Conservation (phyloP, 192 early-diverging fungal species). For the Coemansia sp. region DNA sequence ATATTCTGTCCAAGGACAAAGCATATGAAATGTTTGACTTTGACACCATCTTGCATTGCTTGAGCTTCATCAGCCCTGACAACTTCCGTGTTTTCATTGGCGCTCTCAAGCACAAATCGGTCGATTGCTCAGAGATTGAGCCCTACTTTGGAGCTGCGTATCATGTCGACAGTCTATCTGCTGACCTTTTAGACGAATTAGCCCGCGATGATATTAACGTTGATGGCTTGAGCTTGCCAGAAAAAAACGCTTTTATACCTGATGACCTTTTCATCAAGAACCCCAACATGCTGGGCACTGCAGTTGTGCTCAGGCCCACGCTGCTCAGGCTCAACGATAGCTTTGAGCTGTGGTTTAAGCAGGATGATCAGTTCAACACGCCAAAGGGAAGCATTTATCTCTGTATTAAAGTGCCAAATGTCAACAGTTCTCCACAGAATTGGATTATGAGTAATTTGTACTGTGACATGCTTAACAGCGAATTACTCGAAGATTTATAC, state of each 20-base stretch:
- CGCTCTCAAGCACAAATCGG: slow-evolving; percentile 25
- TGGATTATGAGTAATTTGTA: neutral
- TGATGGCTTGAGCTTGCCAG: slow-evolving; percentile 11
- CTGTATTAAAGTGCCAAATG: neutral
- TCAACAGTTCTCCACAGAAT: neutral
- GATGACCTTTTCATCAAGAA: slow-evolving; percentile 29
- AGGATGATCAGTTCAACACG: slow-evolving; percentile 84
- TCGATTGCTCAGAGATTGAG: slow-evolving; percentile 56
- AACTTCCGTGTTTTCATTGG: slow-evolving; percentile 59
- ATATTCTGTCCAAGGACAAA: slow-evolving; percentile 65
- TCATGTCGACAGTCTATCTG: slow-evolving; percentile 33
- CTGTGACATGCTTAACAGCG: slow-evolving; percentile 77
- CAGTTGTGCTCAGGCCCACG: slow-evolving; percentile 10
- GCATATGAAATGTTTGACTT: slow-evolving; percentile 66
- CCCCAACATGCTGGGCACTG: neutral
- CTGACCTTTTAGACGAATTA: neutral
- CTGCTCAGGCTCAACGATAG: slow-evolving; percentile 15
- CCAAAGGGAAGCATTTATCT: slow-evolving; percentile 68
- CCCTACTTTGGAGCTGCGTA: slow-evolving; percentile 82
- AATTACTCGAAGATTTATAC: slow-evolving; percentile 67
- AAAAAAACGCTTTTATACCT: slow-evolving; percentile 15
- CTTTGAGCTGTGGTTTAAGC: slow-evolving; percentile 85
- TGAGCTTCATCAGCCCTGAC: slow-evolving; percentile 60
- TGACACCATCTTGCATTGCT: slow-evolving; percentile 59
- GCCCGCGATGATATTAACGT: neutral